Base-by-base conservation (phyloP, 768 basidiomycete genomes). In the Mycena haematopus region DNA sequence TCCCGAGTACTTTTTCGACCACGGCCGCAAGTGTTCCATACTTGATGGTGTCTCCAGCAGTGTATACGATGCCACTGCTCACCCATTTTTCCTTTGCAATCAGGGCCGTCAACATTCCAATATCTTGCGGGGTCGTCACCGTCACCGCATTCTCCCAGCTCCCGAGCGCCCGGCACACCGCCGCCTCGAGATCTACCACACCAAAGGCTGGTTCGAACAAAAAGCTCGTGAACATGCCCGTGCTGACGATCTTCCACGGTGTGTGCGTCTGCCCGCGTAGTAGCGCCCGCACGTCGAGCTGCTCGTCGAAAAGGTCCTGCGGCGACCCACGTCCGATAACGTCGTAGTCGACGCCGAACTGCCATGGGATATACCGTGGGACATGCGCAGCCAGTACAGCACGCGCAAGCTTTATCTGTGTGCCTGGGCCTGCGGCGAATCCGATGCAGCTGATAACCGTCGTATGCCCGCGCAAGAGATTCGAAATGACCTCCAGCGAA, bases 331-430 rank as follows among this genome's bases (percentile, higher is more conserved):
- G 55, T 4, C 76, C 75, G 54, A 77, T 74, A 1, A 63, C 45
- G 56, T 75, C 76, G 69, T 76, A 77, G 56, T 77, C 75, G 7
- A 76, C 72, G 17, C 76, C 76, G 38, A 75, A 77, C 58, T 77
- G 75, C 76, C 76, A 77, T 3, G 76, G 76, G 24, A 74, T 65
- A 63, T 73, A 77, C 21, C 73, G 67, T 27, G 29, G n/a, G 25
- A 71, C 65, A 13, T 62, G 58, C 2, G 76, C 73, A 11, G 60
- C 24, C 8, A 77, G 65, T 8, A 62, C 74, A 0, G 76, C 74
- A 42, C 63, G 60, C 19, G 68, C 69, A 38, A 76, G 55, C 50
- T 73, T 69, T 13, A 73, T 8, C 51, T 75, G 76, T 2, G 66
- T 68, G 8, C 74, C 72, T 6, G 63, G 60, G 3, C 71, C 69